Base-by-base conservation (phyloP, 2,329 filamentous ascomycete genomes). In the Beauveria sp. region DNA sequence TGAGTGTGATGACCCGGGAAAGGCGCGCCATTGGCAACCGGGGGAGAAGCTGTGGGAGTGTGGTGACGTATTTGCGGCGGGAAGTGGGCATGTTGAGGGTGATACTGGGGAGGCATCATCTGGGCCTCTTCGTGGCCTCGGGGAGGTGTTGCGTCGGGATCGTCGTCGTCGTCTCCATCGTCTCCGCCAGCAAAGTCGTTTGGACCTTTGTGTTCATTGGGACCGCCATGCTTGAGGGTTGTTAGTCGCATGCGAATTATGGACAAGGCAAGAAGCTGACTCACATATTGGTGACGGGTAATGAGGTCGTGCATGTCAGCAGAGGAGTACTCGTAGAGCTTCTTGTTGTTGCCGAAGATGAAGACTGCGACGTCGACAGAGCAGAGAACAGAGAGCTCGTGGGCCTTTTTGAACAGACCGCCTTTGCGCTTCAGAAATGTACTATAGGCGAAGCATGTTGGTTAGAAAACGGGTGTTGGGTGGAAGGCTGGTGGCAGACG, bases 371-470 rank as follows among this genome's bases (percentile, higher is more conserved):
- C 95, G 75, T 99, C 95, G 73, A 99, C 95, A 45, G 93, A 97
- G 76, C 95, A 99, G 65, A 99, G 88, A 52, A 99, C 95, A 59
- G 93, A 96, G 58, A 99, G 84, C 83, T 99, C 95, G 75, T 99
- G 93, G 60, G 95, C 95, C 85, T 99, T 99, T 82, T 99, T 99
- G 84, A 99, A 99, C 55, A 99, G 82, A 70, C 95, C 95, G 70
- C 93, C 95, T 78, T 99, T 99, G 79, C 95, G 90, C 83, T 99
- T 99, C 68, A 99, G 81, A 75, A 99, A 99, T 50, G 95, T 99
- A 67, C 93, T 97, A 71, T 59, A 62, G 62, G 51, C n/a, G 56
- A 62, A 62, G 62, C 64, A 62, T 48, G 38, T 49, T 34, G 43
- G 52, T 62, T 51, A 62, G 62, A 43, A 50, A 26, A 62, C 3